phyloP scores from a whole-genome alignment of 345 rosid genomes.

The Citrus sp. region DNA sequence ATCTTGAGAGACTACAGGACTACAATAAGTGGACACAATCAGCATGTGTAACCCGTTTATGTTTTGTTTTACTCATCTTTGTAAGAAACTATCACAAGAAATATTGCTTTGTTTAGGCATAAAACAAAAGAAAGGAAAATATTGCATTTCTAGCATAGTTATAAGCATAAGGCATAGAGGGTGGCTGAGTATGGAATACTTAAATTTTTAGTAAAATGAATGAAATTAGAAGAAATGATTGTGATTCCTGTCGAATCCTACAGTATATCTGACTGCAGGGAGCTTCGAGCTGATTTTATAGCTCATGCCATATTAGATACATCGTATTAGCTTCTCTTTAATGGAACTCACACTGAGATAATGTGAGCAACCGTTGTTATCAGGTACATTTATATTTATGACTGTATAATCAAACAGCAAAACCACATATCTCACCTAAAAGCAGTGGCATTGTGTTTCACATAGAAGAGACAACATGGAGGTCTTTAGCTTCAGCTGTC shows the following conservation, averaged over 20 bases:
- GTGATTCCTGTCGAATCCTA: constrained; percentile 10
- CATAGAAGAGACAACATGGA: not conserved
- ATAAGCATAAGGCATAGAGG: too few relatives aligned
- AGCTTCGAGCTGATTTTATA: constrained; percentile 15
- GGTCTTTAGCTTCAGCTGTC: constrained; percentile 20
- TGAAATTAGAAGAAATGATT: not conserved
- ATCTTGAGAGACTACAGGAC: too few relatives aligned
- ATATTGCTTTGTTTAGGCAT: not conserved
- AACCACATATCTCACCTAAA: constrained; percentile 6
- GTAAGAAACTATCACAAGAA: not conserved
- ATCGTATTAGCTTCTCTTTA: not conserved
- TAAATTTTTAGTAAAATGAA: not conserved
- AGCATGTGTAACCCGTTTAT: not conserved
- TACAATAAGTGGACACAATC: not conserved
- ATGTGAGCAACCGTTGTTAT: not conserved
- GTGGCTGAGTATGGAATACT: not conserved
- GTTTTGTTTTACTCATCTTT: not conserved
- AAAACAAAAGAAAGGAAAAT: not conserved
- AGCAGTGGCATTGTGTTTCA: not conserved
- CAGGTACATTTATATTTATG: constrained; percentile 9
- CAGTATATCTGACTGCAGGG: constrained; percentile 6
- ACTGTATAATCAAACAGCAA: not conserved
- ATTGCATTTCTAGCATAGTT: not conserved
- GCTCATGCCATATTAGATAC: constrained; percentile 10
- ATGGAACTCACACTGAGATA: constrained; percentile 2